These are phyloP conservation scores for Nevesoporus exiguus DNA, from an alignment of 768 basidiomycete genomes.

Conservation along the genomic window DNA sequence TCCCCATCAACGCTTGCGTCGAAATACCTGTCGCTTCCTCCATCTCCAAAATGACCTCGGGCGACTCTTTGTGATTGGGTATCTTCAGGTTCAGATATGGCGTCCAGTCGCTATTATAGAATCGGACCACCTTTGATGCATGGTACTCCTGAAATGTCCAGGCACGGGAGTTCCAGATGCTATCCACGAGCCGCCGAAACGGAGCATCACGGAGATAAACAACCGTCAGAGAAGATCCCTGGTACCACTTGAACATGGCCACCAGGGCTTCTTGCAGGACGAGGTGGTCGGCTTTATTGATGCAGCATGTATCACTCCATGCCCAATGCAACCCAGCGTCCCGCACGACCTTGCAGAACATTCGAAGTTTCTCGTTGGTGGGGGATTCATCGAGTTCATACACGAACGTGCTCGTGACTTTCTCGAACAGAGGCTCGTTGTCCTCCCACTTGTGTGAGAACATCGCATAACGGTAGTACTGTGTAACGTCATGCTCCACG, in stretches of 20 bases:
- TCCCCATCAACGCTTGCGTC: background rate
- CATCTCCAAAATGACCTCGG: slow-evolving; percentile 1
- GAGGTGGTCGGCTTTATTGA: background rate
- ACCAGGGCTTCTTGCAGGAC: background rate
- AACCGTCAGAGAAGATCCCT: background rate
- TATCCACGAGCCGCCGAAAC: background rate
- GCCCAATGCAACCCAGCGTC: background rate
- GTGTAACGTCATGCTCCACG: background rate
- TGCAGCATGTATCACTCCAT: background rate
- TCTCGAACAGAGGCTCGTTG: background rate
- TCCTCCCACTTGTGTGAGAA: background rate
- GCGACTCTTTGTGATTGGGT: background rate
- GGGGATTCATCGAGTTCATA: background rate
- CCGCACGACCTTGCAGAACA: background rate
- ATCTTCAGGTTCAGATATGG: background rate
- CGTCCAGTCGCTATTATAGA: background rate
- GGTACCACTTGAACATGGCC: background rate
- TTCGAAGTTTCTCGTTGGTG: background rate
- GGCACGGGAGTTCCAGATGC: background rate
- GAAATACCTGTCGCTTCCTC: background rate
- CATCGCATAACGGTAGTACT: background rate
- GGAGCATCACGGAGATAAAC: background rate
- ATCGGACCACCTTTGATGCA: background rate
- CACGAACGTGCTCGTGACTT: background rate
- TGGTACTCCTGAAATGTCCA: background rate